Evolutionary conservation across 2,329 filamentous ascomycete genomes (phyloP).

Genomic region (Pseudogymnoascus sp.): DNA sequence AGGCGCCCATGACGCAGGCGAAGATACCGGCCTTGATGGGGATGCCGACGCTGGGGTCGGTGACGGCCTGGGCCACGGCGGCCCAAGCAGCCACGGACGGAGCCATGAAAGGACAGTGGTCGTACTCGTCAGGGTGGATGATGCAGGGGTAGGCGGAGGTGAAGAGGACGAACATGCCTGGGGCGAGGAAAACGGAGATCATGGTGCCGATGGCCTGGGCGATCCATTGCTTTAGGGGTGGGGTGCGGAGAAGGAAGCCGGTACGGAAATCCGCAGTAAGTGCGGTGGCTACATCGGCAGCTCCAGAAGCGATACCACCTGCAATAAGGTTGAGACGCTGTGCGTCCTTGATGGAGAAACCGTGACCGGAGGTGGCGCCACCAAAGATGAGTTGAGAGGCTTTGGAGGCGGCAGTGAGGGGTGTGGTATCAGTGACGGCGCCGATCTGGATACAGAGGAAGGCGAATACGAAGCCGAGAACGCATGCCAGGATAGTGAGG

Average conservation of each 20-base stretch:
- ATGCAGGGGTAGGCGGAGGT: constrained; percentile 62
- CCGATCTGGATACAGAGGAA: constrained; percentile 54
- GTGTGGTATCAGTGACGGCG: constrained; percentile 53
- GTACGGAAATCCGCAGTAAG: constrained; percentile 58
- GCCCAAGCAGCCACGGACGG: constrained; percentile 60
- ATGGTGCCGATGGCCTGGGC: constrained; percentile 56
- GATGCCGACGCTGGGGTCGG: constrained; percentile 47
- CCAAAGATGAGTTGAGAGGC: constrained; percentile 62
- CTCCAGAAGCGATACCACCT: constrained; percentile 48
- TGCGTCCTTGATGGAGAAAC: constrained; percentile 41
- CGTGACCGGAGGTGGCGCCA: constrained; percentile 50
- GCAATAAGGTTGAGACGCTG: constrained; percentile 60
- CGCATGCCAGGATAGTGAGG: constrained; percentile 45
- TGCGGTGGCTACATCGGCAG: constrained; percentile 45
- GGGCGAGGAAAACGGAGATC: constrained; percentile 58
- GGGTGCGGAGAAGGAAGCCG: constrained; percentile 58
- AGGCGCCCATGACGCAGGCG: constrained; percentile 45
- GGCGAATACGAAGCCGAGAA: constrained; percentile 53
- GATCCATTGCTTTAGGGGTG: constrained; percentile 57
- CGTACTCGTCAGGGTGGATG: constrained; percentile 37
- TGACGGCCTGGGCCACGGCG: constrained; percentile 56
- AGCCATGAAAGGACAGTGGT: constrained; percentile 49
- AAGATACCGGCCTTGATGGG: constrained; percentile 49
- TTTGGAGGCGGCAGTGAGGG: constrained; percentile 59
- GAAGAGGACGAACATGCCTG: constrained; percentile 61